These are phyloP conservation scores for Guillardia theta DNA, from an alignment of 78 protist genomes.

Conservation along the genomic window DNA sequence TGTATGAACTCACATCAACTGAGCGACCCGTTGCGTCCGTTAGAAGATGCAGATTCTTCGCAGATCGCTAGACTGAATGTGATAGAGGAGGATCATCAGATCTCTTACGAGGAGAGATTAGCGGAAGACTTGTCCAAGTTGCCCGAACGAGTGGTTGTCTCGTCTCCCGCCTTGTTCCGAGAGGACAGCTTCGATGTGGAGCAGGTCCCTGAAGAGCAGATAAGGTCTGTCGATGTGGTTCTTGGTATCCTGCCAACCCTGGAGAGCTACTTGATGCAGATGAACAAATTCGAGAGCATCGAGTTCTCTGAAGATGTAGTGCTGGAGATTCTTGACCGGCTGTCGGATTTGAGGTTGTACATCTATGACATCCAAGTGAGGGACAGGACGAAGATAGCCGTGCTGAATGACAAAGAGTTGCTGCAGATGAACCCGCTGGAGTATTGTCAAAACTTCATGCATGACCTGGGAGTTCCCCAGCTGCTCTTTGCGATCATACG, in stretches of 20 bases:
- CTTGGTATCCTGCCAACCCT: neutral
- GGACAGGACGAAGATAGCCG: no score
- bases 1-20: neutral
- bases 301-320: neutral
- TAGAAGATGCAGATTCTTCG: no score
- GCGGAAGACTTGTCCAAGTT: no score
- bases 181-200: conserved; percentile 11
- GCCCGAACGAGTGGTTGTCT: neutral
- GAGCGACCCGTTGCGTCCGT: neutral
- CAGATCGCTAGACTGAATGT: no score
- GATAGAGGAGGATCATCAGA: no score
- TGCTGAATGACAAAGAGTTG: neutral
- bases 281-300: neutral
- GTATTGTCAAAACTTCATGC: neutral
- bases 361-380: no score
- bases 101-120: no score
- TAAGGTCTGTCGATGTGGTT: neutral
- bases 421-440: neutral
- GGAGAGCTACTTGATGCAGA: neutral
- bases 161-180: neutral
- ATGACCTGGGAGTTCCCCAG: neutral
- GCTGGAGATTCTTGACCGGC: neutral
- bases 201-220: neutral
- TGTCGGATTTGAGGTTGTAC: neutral
- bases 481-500: neutral